Percentiles rank a stretch among this genome's conserved stretches.
Conservation (phyloP, 169 alveolate species). For the Perkinsus marinus region DNA sequence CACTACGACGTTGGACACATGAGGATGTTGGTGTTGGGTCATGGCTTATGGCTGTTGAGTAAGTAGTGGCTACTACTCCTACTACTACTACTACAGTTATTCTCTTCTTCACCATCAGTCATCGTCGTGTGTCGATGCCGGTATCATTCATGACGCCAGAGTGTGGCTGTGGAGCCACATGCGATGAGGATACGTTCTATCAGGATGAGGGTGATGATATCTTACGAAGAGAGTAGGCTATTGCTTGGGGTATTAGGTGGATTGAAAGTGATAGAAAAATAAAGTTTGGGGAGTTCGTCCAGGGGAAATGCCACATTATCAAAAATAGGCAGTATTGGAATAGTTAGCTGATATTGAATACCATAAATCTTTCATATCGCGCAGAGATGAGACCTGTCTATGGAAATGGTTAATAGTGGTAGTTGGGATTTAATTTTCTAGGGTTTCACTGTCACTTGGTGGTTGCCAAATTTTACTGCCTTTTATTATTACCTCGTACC, state of each 20-base stretch:
- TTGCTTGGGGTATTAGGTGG: not conserved
- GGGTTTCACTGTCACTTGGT: too few species aligned
- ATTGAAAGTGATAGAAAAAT: too few species aligned
- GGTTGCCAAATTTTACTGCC: too few species aligned
- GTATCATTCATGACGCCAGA: not conserved
- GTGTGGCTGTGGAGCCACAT: not conserved
- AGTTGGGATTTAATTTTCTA: too few species aligned
- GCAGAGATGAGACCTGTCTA: too few species aligned
- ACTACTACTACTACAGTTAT: not conserved
- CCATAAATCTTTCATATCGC: too few species aligned
- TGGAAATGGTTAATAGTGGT: too few species aligned
- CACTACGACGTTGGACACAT: not conserved
- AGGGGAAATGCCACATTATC: too few species aligned
- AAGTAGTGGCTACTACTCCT: not conserved
- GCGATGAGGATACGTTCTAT: not conserved
- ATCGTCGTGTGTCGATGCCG: not conserved
- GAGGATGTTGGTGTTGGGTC: not conserved
- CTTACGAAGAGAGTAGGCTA: not conserved
- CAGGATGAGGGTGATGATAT: not conserved
- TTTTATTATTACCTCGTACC: too few species aligned
- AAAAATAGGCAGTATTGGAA: too few species aligned
- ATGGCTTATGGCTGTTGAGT: not conserved
- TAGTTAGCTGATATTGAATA: too few species aligned
- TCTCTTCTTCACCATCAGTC: not conserved
- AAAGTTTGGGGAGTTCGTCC: too few species aligned